Evolutionary conservation across 1,284 basidiomycete genomes (phyloP).

Genomic region (Coriolopsis trogii): DNA sequence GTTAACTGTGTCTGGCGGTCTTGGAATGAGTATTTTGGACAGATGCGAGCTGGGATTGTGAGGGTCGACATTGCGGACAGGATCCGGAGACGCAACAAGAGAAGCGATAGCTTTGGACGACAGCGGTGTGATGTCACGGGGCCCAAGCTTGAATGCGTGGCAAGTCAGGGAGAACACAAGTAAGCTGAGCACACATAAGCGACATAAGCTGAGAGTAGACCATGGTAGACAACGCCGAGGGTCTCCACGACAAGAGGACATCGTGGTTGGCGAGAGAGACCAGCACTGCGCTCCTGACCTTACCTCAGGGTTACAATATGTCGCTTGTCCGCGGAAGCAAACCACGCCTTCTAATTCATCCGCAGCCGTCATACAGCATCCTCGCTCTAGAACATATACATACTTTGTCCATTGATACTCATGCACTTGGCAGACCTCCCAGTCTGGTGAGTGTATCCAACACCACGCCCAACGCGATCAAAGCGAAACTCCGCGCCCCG

Average conservation of each 20-base stretch:
- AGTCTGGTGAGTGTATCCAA: constrained; percentile 61
- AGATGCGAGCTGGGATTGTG: constrained; percentile 71
- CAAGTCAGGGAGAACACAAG: constrained; percentile 4
- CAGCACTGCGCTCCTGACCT: constrained; percentile 4
- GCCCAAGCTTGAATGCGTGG: constrained; percentile 26
- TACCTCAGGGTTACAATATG: constrained; percentile 15
- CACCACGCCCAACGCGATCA: constrained; percentile 62
- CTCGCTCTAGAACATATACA: too few species aligned
- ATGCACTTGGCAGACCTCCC: constrained; percentile 16
- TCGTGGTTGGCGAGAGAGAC: constrained; percentile 13
- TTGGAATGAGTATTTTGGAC: constrained; percentile 80
- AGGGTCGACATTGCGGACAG: constrained; percentile 67
- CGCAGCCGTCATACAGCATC: too few species aligned
- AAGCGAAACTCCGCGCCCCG: constrained; percentile 68
- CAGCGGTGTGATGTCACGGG: constrained; percentile 46
- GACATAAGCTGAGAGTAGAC: constrained; percentile 3
- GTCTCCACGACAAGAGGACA: constrained; percentile 7
- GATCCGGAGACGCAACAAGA: constrained; percentile 60
- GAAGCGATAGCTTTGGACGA: constrained; percentile 52
- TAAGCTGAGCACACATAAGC: constrained; percentile 7
- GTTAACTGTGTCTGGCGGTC: constrained; percentile 73
- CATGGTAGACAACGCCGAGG: neutral
- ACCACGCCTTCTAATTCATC: too few species aligned
- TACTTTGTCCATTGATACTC: too few species aligned
- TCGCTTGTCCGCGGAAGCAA: neutral